A percentile compares a stretch with the other conserved stretches of the same genome.
Conservation (phyloP, 2,329 filamentous ascomycete species). For the Trichophyton simii region DNA sequence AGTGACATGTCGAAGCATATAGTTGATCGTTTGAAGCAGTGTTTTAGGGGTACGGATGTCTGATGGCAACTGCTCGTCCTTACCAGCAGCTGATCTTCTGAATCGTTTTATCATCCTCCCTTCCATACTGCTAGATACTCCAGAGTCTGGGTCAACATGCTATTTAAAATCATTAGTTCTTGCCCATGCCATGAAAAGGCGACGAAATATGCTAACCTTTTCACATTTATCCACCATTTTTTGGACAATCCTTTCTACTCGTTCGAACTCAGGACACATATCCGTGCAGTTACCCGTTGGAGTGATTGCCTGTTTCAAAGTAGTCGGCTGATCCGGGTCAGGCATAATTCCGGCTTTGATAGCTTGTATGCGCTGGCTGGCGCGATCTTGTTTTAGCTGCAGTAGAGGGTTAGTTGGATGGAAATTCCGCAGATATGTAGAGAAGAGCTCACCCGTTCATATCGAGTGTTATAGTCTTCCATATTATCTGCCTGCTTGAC, state of each 20-base stretch:
- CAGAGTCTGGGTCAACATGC: slow-evolving; percentile 26
- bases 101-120: slow-evolving; percentile 51
- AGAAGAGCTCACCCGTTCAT: slow-evolving; percentile 12
- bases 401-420: neutral
- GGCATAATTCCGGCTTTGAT: slow-evolving; percentile 43
- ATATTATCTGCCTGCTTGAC: neutral
- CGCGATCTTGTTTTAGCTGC: slow-evolving; percentile 39
- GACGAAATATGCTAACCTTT: slow-evolving; percentile 33
- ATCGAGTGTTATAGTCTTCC: slow-evolving; percentile 13
- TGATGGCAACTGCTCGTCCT: slow-evolving; percentile 50
- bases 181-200: neutral
- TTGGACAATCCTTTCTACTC: slow-evolving; percentile 49
- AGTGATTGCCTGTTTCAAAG: slow-evolving; percentile 48
- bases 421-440: neutral
- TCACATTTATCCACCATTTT: slow-evolving; percentile 50
- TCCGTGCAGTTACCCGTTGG: slow-evolving; percentile 49
- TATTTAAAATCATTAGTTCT: slow-evolving; percentile 11
- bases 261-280: slow-evolving; percentile 54
- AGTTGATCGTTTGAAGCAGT: slow-evolving; percentile 36
- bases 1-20: slow-evolving; percentile 40
- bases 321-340: slow-evolving; percentile 49
- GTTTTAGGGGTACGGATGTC: slow-evolving; percentile 48
- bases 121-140: slow-evolving; percentile 23
- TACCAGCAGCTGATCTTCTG: slow-evolving; percentile 49
- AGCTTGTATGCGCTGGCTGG: slow-evolving; percentile 38